Evolutionary conservation across 2,329 filamentous ascomycete species (phyloP), one percentile per base, ranked within the genome.

Genomic region (Fusarium multiceps): DNA sequence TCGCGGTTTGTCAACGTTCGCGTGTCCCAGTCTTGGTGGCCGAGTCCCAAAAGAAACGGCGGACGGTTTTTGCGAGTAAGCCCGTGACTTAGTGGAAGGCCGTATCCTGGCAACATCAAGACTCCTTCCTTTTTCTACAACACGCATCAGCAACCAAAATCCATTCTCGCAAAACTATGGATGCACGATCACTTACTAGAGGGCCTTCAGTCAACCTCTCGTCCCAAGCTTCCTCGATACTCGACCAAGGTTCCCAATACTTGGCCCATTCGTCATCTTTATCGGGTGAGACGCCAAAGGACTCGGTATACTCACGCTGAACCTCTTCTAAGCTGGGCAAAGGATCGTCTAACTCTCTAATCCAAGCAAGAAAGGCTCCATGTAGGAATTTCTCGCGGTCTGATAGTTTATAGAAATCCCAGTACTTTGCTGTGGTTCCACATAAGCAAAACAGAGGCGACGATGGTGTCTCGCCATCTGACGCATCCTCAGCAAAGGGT

Each of bases 311-410:
- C 10, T 37, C 0, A 0, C 4, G 0, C 34, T 37, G 0, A 6
- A 37, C 2, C 34, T 37, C 34, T 37, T 37, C 34, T 12, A 37
- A 12, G 18, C 34, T 37, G 0, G 34, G 34, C 10, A 37, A 37
- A 3, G 34, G 34, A 37, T 37, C 34, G 2, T 37, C 34, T 1
- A 37, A 0, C 3, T 37, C 34, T 7, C 34, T n/a, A 12, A 37
- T 37, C 0, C 34, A 37, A 37, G 34, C 34, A 37, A 37, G 34
- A 0, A 37, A 37, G 34, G 34, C 34, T 7, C 34, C 34, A 37
- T 37, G 18, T 0, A 37, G 0, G 34, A 37, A 37, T 0, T 37
- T 1, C 34, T 37, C 34, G 4, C 0, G 34, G 18, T 37, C 34
- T 37, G 34, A 37, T 11, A 34, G 9, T 18, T 37, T 27, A 27